These are phyloP conservation scores for Acanthamoeba triangularis DNA, from an alignment of 208 protist genomes.

Conservation along the genomic window DNA sequence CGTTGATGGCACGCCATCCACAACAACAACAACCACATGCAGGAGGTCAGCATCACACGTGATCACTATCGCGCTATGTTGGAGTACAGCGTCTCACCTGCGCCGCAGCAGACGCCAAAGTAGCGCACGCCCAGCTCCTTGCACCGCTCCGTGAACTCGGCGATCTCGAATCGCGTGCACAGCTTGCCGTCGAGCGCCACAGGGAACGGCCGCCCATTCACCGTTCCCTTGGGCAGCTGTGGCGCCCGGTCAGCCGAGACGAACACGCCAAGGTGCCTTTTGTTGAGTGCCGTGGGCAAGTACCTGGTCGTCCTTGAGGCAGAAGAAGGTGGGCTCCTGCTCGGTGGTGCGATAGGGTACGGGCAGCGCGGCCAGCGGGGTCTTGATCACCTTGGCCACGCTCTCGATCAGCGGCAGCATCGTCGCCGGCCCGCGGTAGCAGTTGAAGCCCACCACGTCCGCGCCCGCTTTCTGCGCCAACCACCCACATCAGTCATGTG, in stretches of 20 bases:
- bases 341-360: constrained; percentile 73
- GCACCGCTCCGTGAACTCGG: constrained; percentile 18
- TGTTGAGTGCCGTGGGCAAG: neutral
- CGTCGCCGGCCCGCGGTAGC: constrained; percentile 51
- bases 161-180: constrained; percentile 64
- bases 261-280: neutral
- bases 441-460: constrained; percentile 74
- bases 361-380: constrained; percentile 69
- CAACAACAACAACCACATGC: neutral
- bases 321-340: constrained; percentile 73
- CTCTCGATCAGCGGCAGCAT: constrained; percentile 62
- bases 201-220: constrained; percentile 35
- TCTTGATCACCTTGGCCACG: constrained; percentile 53
- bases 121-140: constrained; percentile 69
- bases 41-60: neutral
- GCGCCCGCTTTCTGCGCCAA: constrained; percentile 2
- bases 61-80: neutral
- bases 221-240: constrained; percentile 22
- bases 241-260: neutral
- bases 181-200: constrained; percentile 48
- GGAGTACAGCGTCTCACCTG: neutral
- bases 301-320: constrained; percentile 15
- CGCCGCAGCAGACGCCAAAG: constrained; percentile 71
- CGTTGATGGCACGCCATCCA: neutral
- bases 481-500: no score